Conservation (phyloP, 2,329 filamentous ascomycete species). For the Phialocephala sp. region DNA sequence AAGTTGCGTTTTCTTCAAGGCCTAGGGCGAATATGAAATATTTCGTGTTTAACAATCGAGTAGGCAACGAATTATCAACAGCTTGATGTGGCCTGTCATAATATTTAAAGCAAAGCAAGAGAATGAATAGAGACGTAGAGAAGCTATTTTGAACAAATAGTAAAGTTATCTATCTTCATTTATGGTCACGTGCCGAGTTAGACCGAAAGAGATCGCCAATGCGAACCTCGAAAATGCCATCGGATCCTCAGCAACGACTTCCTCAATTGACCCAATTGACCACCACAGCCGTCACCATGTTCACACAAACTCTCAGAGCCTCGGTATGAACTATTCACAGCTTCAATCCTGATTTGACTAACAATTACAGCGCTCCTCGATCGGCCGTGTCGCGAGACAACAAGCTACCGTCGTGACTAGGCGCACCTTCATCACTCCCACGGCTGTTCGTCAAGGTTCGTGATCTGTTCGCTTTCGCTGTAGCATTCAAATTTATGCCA, state of each 20-base stretch:
- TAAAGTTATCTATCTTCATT: not conserved
- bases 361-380: conserved; percentile 43
- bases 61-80: too few relatives aligned
- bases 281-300: conserved; percentile 42
- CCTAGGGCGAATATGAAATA: too few relatives aligned
- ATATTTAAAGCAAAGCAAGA: too few relatives aligned
- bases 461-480: conserved; percentile 13
- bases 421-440: conserved; percentile 44
- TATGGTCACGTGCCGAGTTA: not conserved
- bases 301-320: conserved; percentile 44
- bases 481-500: not conserved
- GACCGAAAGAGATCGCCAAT: conserved; percentile 6
- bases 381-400: conserved; percentile 43
- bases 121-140: too few relatives aligned
- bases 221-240: conserved; percentile 7
- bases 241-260: conserved; percentile 30
- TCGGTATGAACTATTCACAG: conserved; percentile 41
- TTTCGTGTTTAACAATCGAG: too few relatives aligned
- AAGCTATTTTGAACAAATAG: too few relatives aligned
- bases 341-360: conserved; percentile 29
- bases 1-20: too few relatives aligned
- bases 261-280: conserved; percentile 38
- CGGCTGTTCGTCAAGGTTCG: conserved; percentile 44
- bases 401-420: conserved; percentile 40
- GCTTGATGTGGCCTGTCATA: too few relatives aligned